phyloP scores from a whole-genome alignment of 108 stramenopile species.

The Skeletonema tropicum region DNA sequence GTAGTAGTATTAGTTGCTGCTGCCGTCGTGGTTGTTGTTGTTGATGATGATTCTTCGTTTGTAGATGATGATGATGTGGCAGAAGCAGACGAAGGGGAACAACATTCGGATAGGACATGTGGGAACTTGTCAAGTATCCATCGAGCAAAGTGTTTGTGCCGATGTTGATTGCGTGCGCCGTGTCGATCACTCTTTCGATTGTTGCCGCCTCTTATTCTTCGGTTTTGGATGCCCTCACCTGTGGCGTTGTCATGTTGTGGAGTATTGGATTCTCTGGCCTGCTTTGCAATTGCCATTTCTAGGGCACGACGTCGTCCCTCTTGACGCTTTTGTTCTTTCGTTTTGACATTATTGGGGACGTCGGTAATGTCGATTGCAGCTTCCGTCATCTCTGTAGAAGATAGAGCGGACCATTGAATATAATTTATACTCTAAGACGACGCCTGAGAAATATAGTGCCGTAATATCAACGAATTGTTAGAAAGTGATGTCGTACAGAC shows the following conservation, averaged over 20 bases:
- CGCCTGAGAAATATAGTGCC: no score
- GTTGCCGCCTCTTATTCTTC: neutral
- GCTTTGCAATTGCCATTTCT: conserved; percentile 32
- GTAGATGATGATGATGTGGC: neutral
- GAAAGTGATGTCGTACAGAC: neutral
- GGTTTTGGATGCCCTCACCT: no score
- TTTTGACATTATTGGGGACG: neutral
- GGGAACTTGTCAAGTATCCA: conserved; percentile 77
- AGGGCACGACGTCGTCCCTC: conserved; percentile 30
- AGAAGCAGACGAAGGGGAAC: conserved; percentile 6
- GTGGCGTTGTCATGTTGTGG: neutral
- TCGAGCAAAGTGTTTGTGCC: conserved; percentile 76
- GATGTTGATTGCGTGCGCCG: conserved; percentile 84
- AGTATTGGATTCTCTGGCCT: neutral
- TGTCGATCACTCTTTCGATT: conserved; percentile 59
- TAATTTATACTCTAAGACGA: no score
- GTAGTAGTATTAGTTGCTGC: no score
- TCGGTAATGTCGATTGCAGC: neutral
- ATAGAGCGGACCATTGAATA: no score
- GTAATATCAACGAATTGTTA: no score
- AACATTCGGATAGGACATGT: conserved; percentile 27
- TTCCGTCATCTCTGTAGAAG: neutral
- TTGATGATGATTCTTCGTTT: neutral
- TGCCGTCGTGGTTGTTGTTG: neutral
- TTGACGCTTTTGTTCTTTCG: conserved; percentile 36